phyloP scores from a whole-genome alignment of 2,329 filamentous ascomycete genomes.

The Cercospora sp. region DNA sequence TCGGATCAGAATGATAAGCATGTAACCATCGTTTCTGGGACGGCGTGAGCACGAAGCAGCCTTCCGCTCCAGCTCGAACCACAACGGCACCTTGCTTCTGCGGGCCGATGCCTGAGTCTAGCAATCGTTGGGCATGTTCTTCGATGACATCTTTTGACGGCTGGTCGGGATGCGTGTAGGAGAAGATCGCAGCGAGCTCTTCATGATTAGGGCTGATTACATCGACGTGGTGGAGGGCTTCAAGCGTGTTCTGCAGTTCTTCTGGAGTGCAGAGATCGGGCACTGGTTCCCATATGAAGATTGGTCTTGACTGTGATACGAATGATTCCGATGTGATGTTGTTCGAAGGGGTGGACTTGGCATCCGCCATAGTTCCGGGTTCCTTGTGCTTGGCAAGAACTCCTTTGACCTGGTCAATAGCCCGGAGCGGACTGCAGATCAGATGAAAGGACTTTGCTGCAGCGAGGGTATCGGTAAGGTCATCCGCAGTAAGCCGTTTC shows the following conservation, averaged over 20 bases:
- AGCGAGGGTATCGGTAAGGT: constrained; percentile 67
- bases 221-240: constrained; percentile 57
- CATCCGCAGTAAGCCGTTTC: constrained; percentile 70
- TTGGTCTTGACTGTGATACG: constrained; percentile 42
- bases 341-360: background rate
- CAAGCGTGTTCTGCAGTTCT: constrained; percentile 55
- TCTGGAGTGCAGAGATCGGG: constrained; percentile 80
- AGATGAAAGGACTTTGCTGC: constrained; percentile 79
- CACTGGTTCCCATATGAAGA: constrained; percentile 94
- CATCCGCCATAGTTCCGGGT: background rate
- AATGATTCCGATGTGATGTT: constrained; percentile 26
- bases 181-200: constrained; percentile 86
- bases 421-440: constrained; percentile 77
- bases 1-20: constrained; percentile 62
- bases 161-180: constrained; percentile 36
- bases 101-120: constrained; percentile 35
- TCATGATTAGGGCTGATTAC: constrained; percentile 78
- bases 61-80: constrained; percentile 69
- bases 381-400: constrained; percentile 52
- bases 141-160: constrained; percentile 41
- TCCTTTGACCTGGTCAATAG: constrained; percentile 71
- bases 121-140: constrained; percentile 37
- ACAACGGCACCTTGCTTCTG: constrained; percentile 57
- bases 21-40: constrained; percentile 64
- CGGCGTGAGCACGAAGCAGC: constrained; percentile 56